Conservation (phyloP, 176 grass and related monocot species). For the Aegilops umbellulata region DNA sequence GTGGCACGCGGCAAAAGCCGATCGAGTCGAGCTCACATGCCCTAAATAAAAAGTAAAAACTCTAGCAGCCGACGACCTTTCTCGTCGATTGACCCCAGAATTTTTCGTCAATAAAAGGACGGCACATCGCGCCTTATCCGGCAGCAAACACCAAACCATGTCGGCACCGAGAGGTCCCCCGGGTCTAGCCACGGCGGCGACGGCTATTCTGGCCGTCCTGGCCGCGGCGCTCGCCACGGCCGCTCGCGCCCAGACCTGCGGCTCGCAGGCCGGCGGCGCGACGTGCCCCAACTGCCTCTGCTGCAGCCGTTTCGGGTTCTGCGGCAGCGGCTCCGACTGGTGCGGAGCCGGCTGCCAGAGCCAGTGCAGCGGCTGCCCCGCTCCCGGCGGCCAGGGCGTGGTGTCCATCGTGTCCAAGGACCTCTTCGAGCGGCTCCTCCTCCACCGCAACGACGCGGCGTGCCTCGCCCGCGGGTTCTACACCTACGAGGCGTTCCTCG, state of each 20-base stretch:
- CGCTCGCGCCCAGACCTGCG: conserved; percentile 21
- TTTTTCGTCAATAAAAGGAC: conserved; percentile 1
- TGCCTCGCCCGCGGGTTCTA: conserved; percentile 52
- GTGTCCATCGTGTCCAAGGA: conserved; percentile 32
- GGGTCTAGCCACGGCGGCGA: not conserved
- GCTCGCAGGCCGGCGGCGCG: conserved; percentile 19
- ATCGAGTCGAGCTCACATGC: not conserved
- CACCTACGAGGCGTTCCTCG: conserved; percentile 57
- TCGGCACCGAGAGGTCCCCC: not conserved
- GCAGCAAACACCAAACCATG: not conserved
- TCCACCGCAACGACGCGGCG: conserved; percentile 40
- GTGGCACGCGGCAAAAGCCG: too few relatives aligned
- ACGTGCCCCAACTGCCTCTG: conserved; percentile 32
- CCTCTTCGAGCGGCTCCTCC: conserved; percentile 55
- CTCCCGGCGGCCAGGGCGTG: not conserved
- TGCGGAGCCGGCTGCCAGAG: conserved; percentile 30
- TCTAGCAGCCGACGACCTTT: not conserved
- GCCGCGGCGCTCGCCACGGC: not conserved
- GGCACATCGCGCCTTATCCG: not conserved
- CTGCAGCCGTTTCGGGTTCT: conserved; percentile 45
- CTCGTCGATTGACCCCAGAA: not conserved
- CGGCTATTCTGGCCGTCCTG: not conserved
- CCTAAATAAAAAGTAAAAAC: too few relatives aligned
- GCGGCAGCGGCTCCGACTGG: not conserved
- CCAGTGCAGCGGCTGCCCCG: conserved; percentile 19